A percentile compares a stretch with the other conserved stretches of the same genome.
Conservation (phyloP, 257 asterid species). For the Misopates orontium region DNA sequence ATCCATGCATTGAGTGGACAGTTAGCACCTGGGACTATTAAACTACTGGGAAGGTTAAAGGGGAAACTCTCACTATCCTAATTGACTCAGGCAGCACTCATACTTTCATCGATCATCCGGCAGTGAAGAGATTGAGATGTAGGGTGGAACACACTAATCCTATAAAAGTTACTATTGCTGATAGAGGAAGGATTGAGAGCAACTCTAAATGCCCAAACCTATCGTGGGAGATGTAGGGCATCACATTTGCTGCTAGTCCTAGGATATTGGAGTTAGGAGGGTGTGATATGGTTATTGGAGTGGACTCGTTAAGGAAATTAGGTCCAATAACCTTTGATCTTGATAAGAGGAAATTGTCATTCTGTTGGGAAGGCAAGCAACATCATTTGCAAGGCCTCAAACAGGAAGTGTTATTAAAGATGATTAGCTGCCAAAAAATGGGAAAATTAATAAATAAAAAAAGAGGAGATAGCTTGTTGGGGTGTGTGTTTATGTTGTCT, state of each 20-base stretch:
- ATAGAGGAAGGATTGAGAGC: not conserved
- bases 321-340: not conserved
- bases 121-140: not conserved
- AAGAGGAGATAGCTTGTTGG: no score
- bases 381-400: no score
- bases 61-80: not conserved
- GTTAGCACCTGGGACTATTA: no score
- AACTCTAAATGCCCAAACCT: not conserved
- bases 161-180: not conserved
- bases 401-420: not conserved
- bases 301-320: not conserved
- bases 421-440: not conserved
- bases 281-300: not conserved
- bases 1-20: no score
- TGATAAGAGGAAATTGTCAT: no score
- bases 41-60: not conserved
- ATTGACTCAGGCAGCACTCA: not conserved
- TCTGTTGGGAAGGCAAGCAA: not conserved
- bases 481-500: not conserved
- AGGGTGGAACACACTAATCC: not conserved
- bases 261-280: not conserved
- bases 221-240: not conserved
- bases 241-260: not conserved
- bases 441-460: no score
- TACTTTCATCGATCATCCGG: not conserved